Conservation (phyloP, 352 stramenopile genomes). For the Halophytophthora polymorphica region DNA sequence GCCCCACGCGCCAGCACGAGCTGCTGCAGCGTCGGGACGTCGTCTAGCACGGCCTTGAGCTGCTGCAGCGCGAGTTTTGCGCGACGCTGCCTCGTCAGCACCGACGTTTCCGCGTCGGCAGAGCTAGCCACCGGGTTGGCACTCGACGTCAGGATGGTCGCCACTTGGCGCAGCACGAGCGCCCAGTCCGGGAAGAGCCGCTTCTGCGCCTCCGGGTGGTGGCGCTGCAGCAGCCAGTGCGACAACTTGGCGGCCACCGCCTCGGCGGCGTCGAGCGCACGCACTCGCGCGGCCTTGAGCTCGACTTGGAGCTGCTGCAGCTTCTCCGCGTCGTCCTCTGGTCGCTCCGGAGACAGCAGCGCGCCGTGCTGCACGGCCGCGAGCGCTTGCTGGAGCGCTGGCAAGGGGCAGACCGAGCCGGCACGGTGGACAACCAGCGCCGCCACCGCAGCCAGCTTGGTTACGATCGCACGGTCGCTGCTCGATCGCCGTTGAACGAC, state of each 20-base stretch:
- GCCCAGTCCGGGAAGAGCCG: conserved; percentile 49
- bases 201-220: conserved; percentile 46
- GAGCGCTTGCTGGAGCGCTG: conserved; percentile 34
- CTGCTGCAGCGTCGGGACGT: conserved; percentile 43
- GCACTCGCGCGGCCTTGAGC: background rate
- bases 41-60: conserved; percentile 32
- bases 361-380: conserved; percentile 4
- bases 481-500: conserved; percentile 2
- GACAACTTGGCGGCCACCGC: conserved; percentile 29
- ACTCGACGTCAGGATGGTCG: conserved; percentile 24
- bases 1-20: conserved; percentile 26
- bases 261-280: conserved; percentile 30
- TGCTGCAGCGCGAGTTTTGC: conserved; percentile 20
- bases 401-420: conserved; percentile 32
- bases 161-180: conserved; percentile 28
- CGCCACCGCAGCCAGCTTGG: conserved; percentile 24
- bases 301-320: background rate
- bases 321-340: background rate
- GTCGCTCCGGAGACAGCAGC: background rate
- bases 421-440: conserved; percentile 31
- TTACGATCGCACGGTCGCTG: conserved; percentile 8
- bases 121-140: background rate
- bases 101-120: background rate
- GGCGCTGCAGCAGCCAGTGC: conserved; percentile 34
- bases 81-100: conserved; percentile 12